Base-by-base conservation (phyloP, 345 rosid species). In the Diplotaxis tenuifolia region DNA sequence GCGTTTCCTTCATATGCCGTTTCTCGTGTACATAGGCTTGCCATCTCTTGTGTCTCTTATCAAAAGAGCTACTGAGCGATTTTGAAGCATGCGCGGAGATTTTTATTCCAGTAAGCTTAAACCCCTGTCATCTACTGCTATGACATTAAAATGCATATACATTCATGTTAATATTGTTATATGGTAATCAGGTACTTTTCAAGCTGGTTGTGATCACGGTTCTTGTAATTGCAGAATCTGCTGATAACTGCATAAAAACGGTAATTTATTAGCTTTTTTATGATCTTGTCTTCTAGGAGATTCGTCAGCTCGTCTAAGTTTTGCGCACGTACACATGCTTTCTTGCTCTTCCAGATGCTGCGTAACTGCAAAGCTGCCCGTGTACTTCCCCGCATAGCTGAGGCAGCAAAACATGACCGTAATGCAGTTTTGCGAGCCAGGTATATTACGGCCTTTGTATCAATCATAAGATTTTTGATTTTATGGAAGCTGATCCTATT, bases 171-270 rank as follows among this genome's bases (percentile, higher is more conserved):
- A 80, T 72, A 70, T 66, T 71, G 60, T 74, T 70, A 62, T 69
- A 78, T 86, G 82, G 76, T 86, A 66, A 83, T 82, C 94, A 95
- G 99, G 98, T 90, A 67, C 98, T 95, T 83, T 95, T 95, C 92
- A 95, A 95, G 96, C 84, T 95, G 76, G 99, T 95, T 78, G 99
- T 95, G 88, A 95, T 95, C 64, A 95, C 99, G 80, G 99, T 92
- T 68, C 99, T 95, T 83, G 99, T 95, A 76, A 95, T 95, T 86
- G 96, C 96, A 79, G 99, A 95, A 82, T 95, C 99, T 72, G 94
- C 99, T 1, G 99, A 95, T 81, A 95, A 82, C 86, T 95, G 99
- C 88, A 90, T 95, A 80, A 95, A 95, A 81, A 95, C 97, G 83
- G 97, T 92, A 83, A 75, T 62, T 18, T 28, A 60, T 42, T 72